Evolutionary conservation across 257 asterid species (phyloP), one percentile per base, ranked within the genome.

Genomic region (Solanum pennellii): DNA sequence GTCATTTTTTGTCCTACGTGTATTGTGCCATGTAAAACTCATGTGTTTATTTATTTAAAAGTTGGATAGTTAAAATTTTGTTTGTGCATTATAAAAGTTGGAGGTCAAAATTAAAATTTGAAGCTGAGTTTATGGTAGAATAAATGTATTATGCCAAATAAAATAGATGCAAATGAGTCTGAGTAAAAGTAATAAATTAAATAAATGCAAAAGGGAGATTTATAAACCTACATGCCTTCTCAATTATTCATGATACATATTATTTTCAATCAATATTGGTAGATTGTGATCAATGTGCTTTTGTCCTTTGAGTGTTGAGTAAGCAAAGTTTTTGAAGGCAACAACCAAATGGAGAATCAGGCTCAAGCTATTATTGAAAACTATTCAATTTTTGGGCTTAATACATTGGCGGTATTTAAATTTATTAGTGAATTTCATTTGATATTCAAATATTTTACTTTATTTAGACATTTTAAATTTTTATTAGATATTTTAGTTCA

Each of bases 281-380:
- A 44, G 35, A 25, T 79, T 41, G 18, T n/a, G 29, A 41, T 76
- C 31, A n/a, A 16, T 41, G 5, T 79, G 66, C 84, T 79, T 79
- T 79, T 79, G 84, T 47, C 66, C 11, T 2, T 79, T 45, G 84
- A 79, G 66, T 79, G 66, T 79, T 15, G 16, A 16, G 42, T 79
- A 79, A 79, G 84, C 84, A 79, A 79, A 27, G 84, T 79, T 27
- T 45, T 27, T 45, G 41, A 45, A 45, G 84, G 42, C 66, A 45
- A 15, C 66, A 27, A 45, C 66, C 15, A 79, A 79, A 45, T 44
- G 20, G 3, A 9, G 9, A 23, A 25, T 42, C 84, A 16, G n/a
- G 83, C 23, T 7, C 84, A 45, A 79, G 15, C 12, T 25, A 44
- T 14, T 9, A 35, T 77, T 68, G 23, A 15, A 68, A 14, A 68